Evolutionary conservation across 2,329 filamentous ascomycete genomes (phyloP).

Genomic region (Cladosporium velox): DNA sequence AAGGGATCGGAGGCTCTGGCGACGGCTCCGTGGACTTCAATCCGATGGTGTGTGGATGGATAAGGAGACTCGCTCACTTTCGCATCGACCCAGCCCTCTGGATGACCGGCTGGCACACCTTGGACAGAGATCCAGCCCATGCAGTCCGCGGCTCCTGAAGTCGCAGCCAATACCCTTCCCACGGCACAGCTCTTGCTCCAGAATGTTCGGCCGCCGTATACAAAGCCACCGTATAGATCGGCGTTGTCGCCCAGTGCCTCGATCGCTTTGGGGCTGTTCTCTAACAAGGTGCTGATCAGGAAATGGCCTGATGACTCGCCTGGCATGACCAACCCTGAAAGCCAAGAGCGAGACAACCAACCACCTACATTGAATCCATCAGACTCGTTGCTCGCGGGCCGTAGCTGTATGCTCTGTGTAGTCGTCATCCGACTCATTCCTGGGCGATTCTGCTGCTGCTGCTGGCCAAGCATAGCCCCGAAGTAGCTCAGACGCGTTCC

Average conservation of each 20-base stretch:
- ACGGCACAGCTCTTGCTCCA: slow-evolving; percentile 60
- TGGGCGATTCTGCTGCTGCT: slow-evolving; percentile 13
- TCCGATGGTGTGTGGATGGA: slow-evolving; percentile 36
- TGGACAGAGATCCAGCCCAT: slow-evolving; percentile 57
- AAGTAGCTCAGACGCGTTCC: slow-evolving; percentile 20
- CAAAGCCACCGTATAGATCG: slow-evolving; percentile 58
- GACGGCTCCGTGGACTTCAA: slow-evolving; percentile 38
- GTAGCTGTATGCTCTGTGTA: slow-evolving; percentile 27
- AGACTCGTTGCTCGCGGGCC: slow-evolving; percentile 18
- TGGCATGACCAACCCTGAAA: slow-evolving; percentile 57
- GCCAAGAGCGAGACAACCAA: slow-evolving; percentile 58
- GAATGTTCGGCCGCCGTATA: slow-evolving; percentile 53
- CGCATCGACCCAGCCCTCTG: slow-evolving; percentile 55
- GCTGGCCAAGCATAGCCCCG: slow-evolving; percentile 2
- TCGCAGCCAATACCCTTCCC: slow-evolving; percentile 54
- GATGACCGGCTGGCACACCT: slow-evolving; percentile 31
- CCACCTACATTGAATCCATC: slow-evolving; percentile 26
- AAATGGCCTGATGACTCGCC: slow-evolving; percentile 57
- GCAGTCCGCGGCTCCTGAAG: slow-evolving; percentile 49
- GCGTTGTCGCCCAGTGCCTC: slow-evolving; percentile 51
- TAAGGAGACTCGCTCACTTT: slow-evolving; percentile 31
- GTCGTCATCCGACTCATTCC: slow-evolving; percentile 25
- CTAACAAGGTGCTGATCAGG: slow-evolving; percentile 57
- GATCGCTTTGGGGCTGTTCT: slow-evolving; percentile 56
- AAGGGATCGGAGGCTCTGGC: slow-evolving; percentile 39